Evolutionary conservation across 164 flowering plant genomes (phyloP), one percentile per base, ranked within the genome.

Genomic region (Warburgia ugandensis): DNA sequence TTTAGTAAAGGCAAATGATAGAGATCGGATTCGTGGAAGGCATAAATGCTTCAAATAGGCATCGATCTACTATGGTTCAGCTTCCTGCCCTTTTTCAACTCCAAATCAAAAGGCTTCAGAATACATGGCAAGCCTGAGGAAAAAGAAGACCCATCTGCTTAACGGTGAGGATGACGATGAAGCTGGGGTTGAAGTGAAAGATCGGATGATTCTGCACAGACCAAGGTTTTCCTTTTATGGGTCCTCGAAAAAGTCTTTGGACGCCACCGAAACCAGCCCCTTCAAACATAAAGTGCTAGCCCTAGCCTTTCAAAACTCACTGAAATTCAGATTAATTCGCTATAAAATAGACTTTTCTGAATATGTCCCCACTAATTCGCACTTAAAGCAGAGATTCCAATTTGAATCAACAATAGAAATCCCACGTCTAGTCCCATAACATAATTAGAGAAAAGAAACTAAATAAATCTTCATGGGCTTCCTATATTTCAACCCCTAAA

Each of bases 151-250:
- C 52, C 77, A 52, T 51, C 38, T 91, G 66, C 72, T 83, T 0
- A 87, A 81, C 45, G 80, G 62, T n/a, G 85, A 71, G 29, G 87
- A 62, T 12, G 74, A 74, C 17, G 79, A 78, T 25, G 78, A 73
- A 5, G 72, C 65, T 13, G 63, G 58, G 2, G 49, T 35, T 17
- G 35, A 26, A 32, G 30, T n/a, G 40, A 59, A 29, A 44, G 68
- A 68, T 4, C 57, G 64, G 58, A 73, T 54, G 56, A 72, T 74
- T 31, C 36, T 75, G 25, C 74, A 46, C 29, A 64, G 48, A 13
- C 94, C 92, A 27, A 70, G 62, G 46, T 78, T 81, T 65, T 83
- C 95, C n/a, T 83, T 81, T 27, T 84, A 90, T 64, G 69, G 68
- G 45, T 72, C 66, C 50, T 64, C 77, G 5, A 75, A 62, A 55